Percentiles rank a stretch among this genome's conserved stretches.
These are phyloP conservation scores for Aspergillus sojae DNA, from an alignment of 2,329 filamentous ascomycete species.

Conservation along the genomic window DNA sequence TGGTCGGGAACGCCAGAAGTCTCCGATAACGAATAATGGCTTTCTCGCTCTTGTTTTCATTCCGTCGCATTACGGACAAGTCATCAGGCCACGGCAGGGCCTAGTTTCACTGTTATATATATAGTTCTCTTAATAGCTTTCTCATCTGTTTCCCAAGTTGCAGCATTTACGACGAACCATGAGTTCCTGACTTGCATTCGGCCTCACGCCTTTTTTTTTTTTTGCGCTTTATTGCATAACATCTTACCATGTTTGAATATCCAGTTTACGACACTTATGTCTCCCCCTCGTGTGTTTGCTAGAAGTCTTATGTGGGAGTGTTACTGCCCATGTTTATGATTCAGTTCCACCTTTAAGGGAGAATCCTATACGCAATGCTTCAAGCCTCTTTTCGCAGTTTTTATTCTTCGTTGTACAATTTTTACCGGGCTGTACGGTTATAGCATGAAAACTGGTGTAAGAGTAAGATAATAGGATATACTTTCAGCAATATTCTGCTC, in stretches of 20 bases:
- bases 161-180: conserved; percentile 22
- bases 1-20: conserved; percentile 32
- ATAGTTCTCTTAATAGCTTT: conserved; percentile 13
- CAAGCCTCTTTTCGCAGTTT: neutral
- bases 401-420: too few relatives aligned
- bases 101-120: conserved; percentile 10
- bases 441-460: neutral
- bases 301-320: neutral
- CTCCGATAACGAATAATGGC: conserved; percentile 34
- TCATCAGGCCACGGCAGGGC: neutral
- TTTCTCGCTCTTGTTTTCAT: neutral
- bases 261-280: neutral
- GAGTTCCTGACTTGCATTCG: conserved; percentile 25
- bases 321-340: neutral
- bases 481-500: conserved; percentile 3
- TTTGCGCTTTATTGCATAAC: conserved; percentile 16
- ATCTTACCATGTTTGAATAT: conserved; percentile 14
- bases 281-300: neutral
- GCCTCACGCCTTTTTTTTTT: conserved; percentile 26
- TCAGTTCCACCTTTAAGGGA: neutral
- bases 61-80: neutral
- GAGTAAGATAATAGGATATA: conserved; percentile 3
- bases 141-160: conserved; percentile 9
- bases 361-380: neutral
- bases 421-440: neutral